Conservation (phyloP, 805 yeast genomes). For the Vanderwaltozyma yarrowii region DNA sequence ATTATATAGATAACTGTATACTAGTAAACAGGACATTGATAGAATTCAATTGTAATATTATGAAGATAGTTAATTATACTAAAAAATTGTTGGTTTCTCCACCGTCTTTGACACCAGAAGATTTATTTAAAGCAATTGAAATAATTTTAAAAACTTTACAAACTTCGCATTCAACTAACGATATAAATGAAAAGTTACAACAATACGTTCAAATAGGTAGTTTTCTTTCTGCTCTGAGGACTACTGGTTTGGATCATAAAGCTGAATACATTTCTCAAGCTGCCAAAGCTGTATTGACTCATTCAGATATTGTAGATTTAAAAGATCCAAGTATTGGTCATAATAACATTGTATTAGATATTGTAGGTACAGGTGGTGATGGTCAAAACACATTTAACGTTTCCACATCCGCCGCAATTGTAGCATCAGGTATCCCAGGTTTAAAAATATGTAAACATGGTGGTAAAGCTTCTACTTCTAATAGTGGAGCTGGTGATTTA, state of each 20-base stretch:
- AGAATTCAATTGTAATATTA: too few species aligned
- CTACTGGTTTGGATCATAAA: constrained; percentile 67
- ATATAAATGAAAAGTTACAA: constrained; percentile 4
- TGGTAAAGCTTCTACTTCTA: constrained; percentile 90
- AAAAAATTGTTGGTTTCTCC: constrained; percentile 54
- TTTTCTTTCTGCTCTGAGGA: constrained; percentile 67
- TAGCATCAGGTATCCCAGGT: constrained; percentile 75
- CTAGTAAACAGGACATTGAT: too few species aligned
- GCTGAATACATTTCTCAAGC: constrained; percentile 82
- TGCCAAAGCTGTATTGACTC: constrained; percentile 60
- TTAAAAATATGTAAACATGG: constrained; percentile 88
- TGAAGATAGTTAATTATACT: constrained; percentile 32
- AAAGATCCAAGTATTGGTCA: constrained; percentile 38
- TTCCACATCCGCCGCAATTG: constrained; percentile 88
- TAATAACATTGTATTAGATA: constrained; percentile 39
- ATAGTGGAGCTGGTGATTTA: constrained; percentile 91
- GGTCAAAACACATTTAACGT: constrained; percentile 97
- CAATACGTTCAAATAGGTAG: constrained; percentile 56
- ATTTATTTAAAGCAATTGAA: constrained; percentile 52
- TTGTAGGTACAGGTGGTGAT: constrained; percentile 99
- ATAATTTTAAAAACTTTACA: constrained; percentile 51
- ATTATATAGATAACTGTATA: too few species aligned
- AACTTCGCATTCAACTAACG: constrained; percentile 26
- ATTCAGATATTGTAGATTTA: constrained; percentile 45
- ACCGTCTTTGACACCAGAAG: constrained; percentile 51